Conservation (phyloP, 169 alveolate species). For the Perkinsus chesapeaki region DNA sequence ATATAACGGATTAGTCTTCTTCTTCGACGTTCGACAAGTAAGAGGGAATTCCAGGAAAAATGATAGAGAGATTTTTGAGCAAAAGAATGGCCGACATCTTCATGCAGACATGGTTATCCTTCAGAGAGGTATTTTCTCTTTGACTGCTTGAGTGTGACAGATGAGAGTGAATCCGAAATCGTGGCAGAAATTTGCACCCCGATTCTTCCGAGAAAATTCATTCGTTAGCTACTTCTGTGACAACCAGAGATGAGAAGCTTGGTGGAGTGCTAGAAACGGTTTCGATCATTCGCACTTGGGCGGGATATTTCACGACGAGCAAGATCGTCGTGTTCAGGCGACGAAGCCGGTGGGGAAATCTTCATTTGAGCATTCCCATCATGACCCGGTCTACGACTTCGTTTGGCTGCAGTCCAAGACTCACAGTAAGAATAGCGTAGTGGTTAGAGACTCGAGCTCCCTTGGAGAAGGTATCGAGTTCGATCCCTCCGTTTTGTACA, state of each 20-base stretch:
- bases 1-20: background rate
- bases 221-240: too few relatives aligned
- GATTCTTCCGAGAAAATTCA: too few relatives aligned
- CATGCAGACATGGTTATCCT: background rate
- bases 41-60: background rate
- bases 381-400: slow-evolving; percentile 82
- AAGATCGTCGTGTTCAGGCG: too few relatives aligned
- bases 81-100: too few relatives aligned
- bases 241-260: too few relatives aligned
- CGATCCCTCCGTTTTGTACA: background rate
- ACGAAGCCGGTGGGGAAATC: slow-evolving; percentile 63
- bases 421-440: slow-evolving; percentile 36
- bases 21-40: background rate
- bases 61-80: too few relatives aligned
- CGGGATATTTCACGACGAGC: too few relatives aligned
- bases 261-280: too few relatives aligned
- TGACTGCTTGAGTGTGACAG: too few relatives aligned
- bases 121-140: background rate
- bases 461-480: background rate
- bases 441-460: background rate
- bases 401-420: slow-evolving; percentile 80
- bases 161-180: too few relatives aligned
- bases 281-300: too few relatives aligned
- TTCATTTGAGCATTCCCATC: slow-evolving; percentile 71
- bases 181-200: too few relatives aligned